Conservation (phyloP, 768 basidiomycete species). For the Hirschioporus abietinus region DNA sequence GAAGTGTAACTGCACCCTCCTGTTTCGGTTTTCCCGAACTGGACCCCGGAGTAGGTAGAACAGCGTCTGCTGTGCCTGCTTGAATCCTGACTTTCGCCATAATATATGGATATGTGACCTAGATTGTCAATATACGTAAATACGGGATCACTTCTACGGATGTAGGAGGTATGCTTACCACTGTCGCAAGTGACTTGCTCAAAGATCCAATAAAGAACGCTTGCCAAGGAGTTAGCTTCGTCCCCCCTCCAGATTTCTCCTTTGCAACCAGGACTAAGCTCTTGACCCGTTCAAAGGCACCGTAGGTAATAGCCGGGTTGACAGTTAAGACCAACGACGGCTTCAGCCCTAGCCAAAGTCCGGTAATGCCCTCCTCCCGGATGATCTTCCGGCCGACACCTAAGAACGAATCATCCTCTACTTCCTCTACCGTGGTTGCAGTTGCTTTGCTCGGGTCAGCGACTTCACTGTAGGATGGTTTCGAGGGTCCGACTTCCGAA, state of each 20-base stretch:
- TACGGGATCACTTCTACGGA: neutral
- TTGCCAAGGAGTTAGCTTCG: slow-evolving; percentile 70
- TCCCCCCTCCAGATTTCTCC: slow-evolving; percentile 31
- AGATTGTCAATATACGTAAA: neutral
- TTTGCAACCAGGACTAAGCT: slow-evolving; percentile 56
- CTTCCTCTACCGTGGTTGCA: slow-evolving; percentile 8
- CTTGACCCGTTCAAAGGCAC: slow-evolving; percentile 90
- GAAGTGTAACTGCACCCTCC: slow-evolving; percentile 71
- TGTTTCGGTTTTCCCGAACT: slow-evolving; percentile 44
- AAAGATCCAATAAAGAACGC: slow-evolving; percentile 86
- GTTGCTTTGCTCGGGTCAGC: neutral
- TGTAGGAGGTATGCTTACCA: slow-evolving; percentile 52
- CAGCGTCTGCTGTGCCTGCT: slow-evolving; percentile 63
- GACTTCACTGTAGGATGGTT: slow-evolving; percentile 1
- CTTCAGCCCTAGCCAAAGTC: slow-evolving; percentile 90
- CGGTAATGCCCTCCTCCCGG: slow-evolving; percentile 79
- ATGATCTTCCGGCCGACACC: slow-evolving; percentile 82
- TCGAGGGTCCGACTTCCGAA: neutral
- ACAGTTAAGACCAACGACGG: slow-evolving; percentile 93
- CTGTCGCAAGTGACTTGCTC: slow-evolving; percentile 92
- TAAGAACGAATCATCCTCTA: slow-evolving; percentile 65
- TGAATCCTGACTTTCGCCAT: slow-evolving; percentile 97
- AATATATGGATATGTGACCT: slow-evolving; percentile 95
- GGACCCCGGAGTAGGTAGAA: slow-evolving; percentile 32
- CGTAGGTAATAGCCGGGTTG: slow-evolving; percentile 97